A percentile compares a stretch with the other conserved stretches of the same genome.
These are phyloP conservation scores for Cordyceps cicadae DNA, from an alignment of 2,329 filamentous ascomycete species.

Conservation along the genomic window DNA sequence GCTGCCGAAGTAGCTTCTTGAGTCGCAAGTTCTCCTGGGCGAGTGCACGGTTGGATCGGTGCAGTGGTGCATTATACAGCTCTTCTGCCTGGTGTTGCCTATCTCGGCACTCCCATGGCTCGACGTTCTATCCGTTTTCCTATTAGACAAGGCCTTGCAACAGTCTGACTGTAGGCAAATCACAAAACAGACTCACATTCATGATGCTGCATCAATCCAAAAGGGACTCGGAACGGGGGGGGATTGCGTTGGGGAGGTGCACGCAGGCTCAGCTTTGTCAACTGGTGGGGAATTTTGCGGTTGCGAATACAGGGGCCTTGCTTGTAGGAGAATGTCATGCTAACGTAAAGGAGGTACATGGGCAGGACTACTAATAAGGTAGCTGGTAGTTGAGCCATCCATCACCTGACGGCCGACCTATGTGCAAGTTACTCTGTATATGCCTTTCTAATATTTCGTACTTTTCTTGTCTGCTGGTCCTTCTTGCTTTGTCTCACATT, in stretches of 20 bases:
- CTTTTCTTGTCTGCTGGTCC: too few species aligned
- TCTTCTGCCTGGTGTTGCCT: constrained; percentile 42
- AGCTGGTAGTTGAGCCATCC: background rate
- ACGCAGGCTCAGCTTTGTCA: too few species aligned
- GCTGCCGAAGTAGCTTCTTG: constrained; percentile 43
- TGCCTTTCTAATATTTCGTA: too few species aligned
- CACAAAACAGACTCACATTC: background rate
- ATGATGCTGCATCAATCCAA: background rate
- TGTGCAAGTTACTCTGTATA: background rate
- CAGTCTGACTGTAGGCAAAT: background rate
- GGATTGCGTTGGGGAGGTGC: too few species aligned
- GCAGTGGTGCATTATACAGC: constrained; percentile 41
- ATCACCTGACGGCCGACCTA: background rate
- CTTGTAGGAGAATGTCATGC: background rate
- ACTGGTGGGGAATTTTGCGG: too few species aligned
- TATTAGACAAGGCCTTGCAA: background rate
- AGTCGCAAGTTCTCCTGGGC: constrained; percentile 40
- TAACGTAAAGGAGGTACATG: too few species aligned
- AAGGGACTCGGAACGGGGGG: too few species aligned
- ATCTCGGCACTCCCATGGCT: constrained; percentile 45
- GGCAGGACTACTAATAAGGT: too few species aligned
- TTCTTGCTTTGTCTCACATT: too few species aligned
- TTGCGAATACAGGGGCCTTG: background rate
- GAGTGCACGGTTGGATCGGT: constrained; percentile 36
- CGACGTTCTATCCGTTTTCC: constrained; percentile 14